Evolutionary conservation across 192 early-diverging fungal genomes (phyloP), one percentile per base, ranked within the genome.

Genomic region (Gigaspora rosea): DNA sequence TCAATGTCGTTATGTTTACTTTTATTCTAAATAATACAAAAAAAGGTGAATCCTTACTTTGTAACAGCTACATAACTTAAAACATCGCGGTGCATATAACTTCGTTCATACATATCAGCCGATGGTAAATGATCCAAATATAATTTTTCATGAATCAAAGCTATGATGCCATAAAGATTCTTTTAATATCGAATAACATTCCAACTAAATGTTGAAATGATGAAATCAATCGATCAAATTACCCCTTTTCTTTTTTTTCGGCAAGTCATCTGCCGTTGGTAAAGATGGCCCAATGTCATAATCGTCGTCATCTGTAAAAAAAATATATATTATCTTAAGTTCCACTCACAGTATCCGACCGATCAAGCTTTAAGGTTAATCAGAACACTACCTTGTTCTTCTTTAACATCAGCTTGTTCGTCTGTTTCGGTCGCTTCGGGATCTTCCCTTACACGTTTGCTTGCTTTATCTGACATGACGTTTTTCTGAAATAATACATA

Each of bases 41-140:
- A n/a, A 13, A 71, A 57, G 2, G 8, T 46, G 32, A 27, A 57
- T 22, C 41, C 62, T 76, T 88, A 91, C 90, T 82, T 85, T 33
- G 95, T 92, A 16, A 93, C 87, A 2, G 85, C 85, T 4, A 96
- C 89, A 78, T 90, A 90, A 71, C 93, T 95, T 51, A 99, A 85
- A 2, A 87, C 84, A 79, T 98, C 95, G 33, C 97, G 88, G 77
- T 99, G 98, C 98, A 99, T 99, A 72, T 96, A 94, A 75, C 92
- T 94, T 57, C 86, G 87, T 82, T 97, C 96, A 77, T 98, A 98
- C 93, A 95, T 94, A 75, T 96, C 91, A 36, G 93, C 87, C 57
- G 80, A 86, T n/a, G 97, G 96, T n/a, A 99, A 77, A 18, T 89
- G 87, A 10, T 89, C 89, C 18, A 99, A 84, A 72, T 90, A 94